Percentiles rank a stretch among this genome's conserved stretches.
phyloP scores from a whole-genome alignment of 202 grass and related monocot genomes.

The Zoysia matrella region DNA sequence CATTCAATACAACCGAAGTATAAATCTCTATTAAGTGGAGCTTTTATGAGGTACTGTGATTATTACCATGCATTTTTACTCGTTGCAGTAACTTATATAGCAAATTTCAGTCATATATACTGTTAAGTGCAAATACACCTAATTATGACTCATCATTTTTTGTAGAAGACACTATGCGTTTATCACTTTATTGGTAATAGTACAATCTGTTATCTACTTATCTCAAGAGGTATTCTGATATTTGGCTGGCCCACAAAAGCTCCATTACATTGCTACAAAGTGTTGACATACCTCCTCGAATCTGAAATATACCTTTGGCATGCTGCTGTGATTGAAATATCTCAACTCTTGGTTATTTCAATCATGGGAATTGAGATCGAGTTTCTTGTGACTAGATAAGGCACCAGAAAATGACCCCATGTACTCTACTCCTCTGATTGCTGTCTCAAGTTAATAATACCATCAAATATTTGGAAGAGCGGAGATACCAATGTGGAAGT shows the following conservation, averaged over 20 bases:
- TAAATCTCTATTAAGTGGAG: slow-evolving; percentile 15
- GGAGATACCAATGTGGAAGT: background rate
- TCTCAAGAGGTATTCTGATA: background rate
- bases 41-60: slow-evolving; percentile 35
- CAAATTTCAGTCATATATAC: background rate
- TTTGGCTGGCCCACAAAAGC: background rate
- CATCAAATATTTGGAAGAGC: background rate
- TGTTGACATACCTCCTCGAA: background rate
- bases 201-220: background rate
- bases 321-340: slow-evolving; percentile 1
- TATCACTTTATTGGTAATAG: slow-evolving; percentile 14
- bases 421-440: background rate
- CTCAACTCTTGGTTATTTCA: slow-evolving; percentile 13
- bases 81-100: background rate
- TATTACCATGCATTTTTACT: slow-evolving; percentile 20
- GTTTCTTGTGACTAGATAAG: slow-evolving; percentile 16
- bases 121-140: background rate
- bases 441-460: slow-evolving; percentile 6
- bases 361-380: slow-evolving; percentile 24
- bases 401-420: background rate
- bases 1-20: slow-evolving; percentile 22
- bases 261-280: slow-evolving; percentile 3
- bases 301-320: slow-evolving; percentile 4
- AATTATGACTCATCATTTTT: background rate
- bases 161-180: slow-evolving; percentile 12